Base-by-base conservation (phyloP, 1,284 basidiomycete species). In the Volvariella volvacea region DNA sequence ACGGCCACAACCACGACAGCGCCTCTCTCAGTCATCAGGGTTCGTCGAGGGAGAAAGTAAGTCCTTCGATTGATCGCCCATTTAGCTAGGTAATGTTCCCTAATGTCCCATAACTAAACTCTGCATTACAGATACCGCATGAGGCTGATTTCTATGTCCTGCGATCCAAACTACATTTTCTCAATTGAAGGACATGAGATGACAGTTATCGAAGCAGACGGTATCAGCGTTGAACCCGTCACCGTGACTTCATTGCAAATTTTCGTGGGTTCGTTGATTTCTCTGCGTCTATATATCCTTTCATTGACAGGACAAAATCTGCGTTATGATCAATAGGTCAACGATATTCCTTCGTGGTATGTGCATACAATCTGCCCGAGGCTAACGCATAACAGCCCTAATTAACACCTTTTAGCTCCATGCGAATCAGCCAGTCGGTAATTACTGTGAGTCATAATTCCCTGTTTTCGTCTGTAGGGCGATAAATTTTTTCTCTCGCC, bases 111-210 rank as follows among this genome's bases (percentile, higher is more conserved):
- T n/a, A n/a, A n/a, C n/a, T n/a, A n/a, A n/a, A n/a, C n/a, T n/a
- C n/a, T n/a, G n/a, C n/a, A n/a, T 9, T 56, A n/a, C 19, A 37
- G 36, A 15, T 46, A 46, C 42, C 44, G 60, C 22, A 57, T 69
- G 44, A 64, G 82, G n/a, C 50, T 85, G 45, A 67, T 84, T 60
- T 75, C 77, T 54, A 70, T 73, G 55, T 62, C 72, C 22, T 68
- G 67, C 48, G 55, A 61, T 21, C 62, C 64, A 2, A 62, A 63
- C 50, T 66, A 61, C 51, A 61, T 55, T 0, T 67, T 74, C 53
- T 68, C 69, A 6, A 66, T 77, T 47, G 72, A 75, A 47, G 60
- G 61, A 20, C 75, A 77, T 52, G 59, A 61, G 15, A 57, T 76
- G 25, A 58, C 54, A 12, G 53, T 62, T 34, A 62, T 62, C 43